A percentile compares a stretch with the other conserved stretches of the same genome.
These are phyloP conservation scores for Bocquillonia castaneifolia DNA, from an alignment of 441 rosid genomes.

Conservation along the genomic window DNA sequence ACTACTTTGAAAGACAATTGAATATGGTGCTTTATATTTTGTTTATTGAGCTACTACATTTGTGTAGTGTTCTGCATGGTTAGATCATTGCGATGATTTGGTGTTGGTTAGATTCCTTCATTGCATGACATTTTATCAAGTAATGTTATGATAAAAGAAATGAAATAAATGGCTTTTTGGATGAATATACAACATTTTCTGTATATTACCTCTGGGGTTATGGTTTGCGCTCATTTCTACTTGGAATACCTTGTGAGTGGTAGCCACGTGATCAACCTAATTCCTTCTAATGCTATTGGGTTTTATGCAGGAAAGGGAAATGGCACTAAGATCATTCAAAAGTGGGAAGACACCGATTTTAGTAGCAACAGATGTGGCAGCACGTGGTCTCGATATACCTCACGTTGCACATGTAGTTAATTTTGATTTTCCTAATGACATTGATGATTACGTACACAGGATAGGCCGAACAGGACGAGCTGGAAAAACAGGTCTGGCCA, in stretches of 20 bases:
- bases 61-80: neutral
- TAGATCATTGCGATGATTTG: neutral
- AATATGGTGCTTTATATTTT: neutral
- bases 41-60: neutral
- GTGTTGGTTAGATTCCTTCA: neutral
- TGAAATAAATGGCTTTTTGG: neutral
- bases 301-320: slow-evolving; percentile 71
- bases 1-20: neutral
- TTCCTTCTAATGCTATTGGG: neutral
- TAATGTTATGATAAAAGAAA: neutral
- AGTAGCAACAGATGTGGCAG: slow-evolving; percentile 94
- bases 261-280: neutral
- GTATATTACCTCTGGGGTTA: neutral
- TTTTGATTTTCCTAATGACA: slow-evolving; percentile 90
- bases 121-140: neutral
- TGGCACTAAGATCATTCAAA: slow-evolving; percentile 76
- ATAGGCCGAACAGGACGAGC: slow-evolving; percentile 95
- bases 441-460: slow-evolving; percentile 89
- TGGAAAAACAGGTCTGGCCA: slow-evolving; percentile 80
- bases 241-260: neutral
- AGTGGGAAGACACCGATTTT: slow-evolving; percentile 83
- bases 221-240: neutral
- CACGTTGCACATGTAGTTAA: slow-evolving; percentile 89
- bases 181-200: too few relatives aligned
- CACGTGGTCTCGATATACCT: slow-evolving; percentile 92